Evolutionary conservation across 371 early-diverging fungal genomes (phyloP), one percentile per base, ranked within the genome.

Genomic region (Mucor plumbeus): DNA sequence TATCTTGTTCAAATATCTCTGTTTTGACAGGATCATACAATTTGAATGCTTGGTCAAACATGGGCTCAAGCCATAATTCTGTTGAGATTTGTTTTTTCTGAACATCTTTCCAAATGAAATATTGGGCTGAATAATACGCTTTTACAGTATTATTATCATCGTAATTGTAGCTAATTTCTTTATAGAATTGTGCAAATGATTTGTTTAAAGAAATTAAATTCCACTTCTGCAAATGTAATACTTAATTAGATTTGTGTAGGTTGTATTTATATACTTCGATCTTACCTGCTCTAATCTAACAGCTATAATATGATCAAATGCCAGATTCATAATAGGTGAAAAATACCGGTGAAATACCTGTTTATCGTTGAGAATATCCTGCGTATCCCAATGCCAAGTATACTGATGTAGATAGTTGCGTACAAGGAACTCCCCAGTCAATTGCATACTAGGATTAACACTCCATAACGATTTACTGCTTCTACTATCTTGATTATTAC

Each of bases 31-130:
- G 61, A 7, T 85, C 81, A 57, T 78, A 78, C 26, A 75, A 65
- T 15, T 78, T 72, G 10, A 54, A 61, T 1, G 68, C 65, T 17
- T 68, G 69, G 26, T 60, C 77, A 6, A 73, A 70, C 34, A 72
- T 73, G 4, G 95, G 93, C 68, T 95, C 95, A 69, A 88, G 84
- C 92, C 92, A 93, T 36, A 93, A 64, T 68, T 93, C 90, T 0
- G 92, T 93, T 0, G 86, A 82, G 7, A 93, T 83, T 31, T 83
- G 84, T 8, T 83, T 82, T 7, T 82, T 81, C 1, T 68, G 69
- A 1, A 78, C 64, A 69, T 93, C 89, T 63, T 89, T 85, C 75
- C 87, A 80, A 26, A 92, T 79, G 59, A 90, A 86, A 69, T 91
- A 93, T 71, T 91, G 91, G 6, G 88, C 69, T 3, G 92, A 80